Evolutionary conservation across 768 basidiomycete genomes (phyloP).

Genomic region (Tulasnella sp.): DNA sequence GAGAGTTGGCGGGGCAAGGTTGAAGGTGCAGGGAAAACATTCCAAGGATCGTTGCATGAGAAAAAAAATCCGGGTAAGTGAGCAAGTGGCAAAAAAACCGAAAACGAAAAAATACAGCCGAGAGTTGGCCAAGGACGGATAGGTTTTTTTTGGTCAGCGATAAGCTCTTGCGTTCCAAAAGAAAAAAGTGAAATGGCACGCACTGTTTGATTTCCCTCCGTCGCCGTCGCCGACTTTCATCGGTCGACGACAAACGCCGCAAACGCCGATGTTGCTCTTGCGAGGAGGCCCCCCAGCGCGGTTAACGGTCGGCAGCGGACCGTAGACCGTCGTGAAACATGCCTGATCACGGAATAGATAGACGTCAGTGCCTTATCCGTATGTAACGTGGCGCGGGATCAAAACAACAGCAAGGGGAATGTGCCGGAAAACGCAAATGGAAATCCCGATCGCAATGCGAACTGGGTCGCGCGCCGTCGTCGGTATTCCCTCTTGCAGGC

Average conservation of each 20-base stretch:
- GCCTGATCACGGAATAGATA: conserved; percentile 39
- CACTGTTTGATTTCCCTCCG: conserved; percentile 80
- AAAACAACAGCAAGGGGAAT: not conserved
- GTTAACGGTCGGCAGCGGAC: conserved; percentile 56
- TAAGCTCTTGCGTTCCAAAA: not conserved
- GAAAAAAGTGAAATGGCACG: conserved; percentile 23
- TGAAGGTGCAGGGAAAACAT: not conserved
- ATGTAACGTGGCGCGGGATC: not conserved
- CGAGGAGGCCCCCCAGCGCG: conserved; percentile 41
- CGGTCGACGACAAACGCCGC: conserved; percentile 90
- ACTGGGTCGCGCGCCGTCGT: not conserved
- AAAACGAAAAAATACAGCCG: not conserved
- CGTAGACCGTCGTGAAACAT: conserved; percentile 95
- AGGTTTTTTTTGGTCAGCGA: not conserved
- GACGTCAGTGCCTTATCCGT: not conserved
- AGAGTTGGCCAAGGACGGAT: too few species aligned
- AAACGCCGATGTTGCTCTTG: conserved; percentile 81
- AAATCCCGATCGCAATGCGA: not conserved
- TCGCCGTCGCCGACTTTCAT: conserved; percentile 94
- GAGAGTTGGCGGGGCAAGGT: not conserved
- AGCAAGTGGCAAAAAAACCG: not conserved
- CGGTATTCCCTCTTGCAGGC: not conserved
- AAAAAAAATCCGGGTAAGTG: too few species aligned
- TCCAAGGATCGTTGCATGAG: conserved; percentile 6
- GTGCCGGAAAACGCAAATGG: not conserved